Evolutionary conservation across 1,139 yeast genomes (phyloP), one percentile per base, ranked within the genome.

Genomic region (Yamadazyma spencermartinsiae): DNA sequence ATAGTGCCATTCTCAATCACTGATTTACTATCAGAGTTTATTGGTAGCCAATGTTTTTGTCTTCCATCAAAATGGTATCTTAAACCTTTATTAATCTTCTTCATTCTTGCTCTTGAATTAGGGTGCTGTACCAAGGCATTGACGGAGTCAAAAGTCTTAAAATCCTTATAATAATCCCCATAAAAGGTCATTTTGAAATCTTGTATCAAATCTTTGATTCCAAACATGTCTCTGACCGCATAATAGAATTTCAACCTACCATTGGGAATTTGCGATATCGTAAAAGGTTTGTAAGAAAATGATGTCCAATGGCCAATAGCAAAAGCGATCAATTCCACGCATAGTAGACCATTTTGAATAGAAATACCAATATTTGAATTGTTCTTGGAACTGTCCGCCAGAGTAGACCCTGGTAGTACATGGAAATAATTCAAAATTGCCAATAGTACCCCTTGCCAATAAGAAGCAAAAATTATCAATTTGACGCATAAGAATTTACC

Each of bases 401-500:
- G 64, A 15, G 58, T 58, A 2, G 58, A 45, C 4, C 58, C 61
- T 1, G 65, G 67, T 15, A 88, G 65, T 1, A 77, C 47, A 1
- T 85, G 81, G 31, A 79, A 60, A 49, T 74, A 72, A 46, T 75
- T 80, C 29, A 87, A 54, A 1, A 85, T 57, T 0, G 87, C 80
- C 34, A 92, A 68, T 0, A 82, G 52, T 18, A 90, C 72, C 0
- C 96, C 92, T 58, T 92, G 98, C 98, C 98, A 92, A 60, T 89
- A 92, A 13, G 96, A 86, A 26, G 96, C 97, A 70, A 92, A 92
- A 40, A 94, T 90, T 41, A 92, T 87, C 48, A 89, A 72, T 58
- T 92, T 92, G 38, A 92, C 96, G 65, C 97, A 89, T 33, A 94
- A 61, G 57, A 92, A 92, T 60, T 94, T 94, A 8, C 95, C 90